Evolutionary conservation across 345 rosid species (phyloP).

Genomic region (Acer saccharum): DNA sequence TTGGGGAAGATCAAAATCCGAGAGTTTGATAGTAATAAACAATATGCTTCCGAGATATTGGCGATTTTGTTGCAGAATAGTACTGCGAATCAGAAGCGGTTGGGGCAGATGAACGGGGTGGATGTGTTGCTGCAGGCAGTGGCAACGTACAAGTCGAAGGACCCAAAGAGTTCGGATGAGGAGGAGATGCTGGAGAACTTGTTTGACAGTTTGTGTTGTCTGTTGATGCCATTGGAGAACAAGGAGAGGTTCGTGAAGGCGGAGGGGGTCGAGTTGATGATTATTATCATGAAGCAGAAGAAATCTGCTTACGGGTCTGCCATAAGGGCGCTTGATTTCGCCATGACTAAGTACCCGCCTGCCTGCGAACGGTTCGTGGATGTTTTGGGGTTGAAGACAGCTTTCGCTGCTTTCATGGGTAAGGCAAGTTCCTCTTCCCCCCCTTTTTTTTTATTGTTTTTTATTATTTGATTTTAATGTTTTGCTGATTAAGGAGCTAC

Average conservation of each 20-base stretch:
- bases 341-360: conserved; percentile 96
- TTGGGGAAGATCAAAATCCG: conserved; percentile 74
- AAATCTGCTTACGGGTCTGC: conserved; percentile 95
- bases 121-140: conserved; percentile 92
- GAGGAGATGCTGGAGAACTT: conserved; percentile 98
- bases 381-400: conserved; percentile 93
- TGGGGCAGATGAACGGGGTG: conserved; percentile 97
- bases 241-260: conserved; percentile 97
- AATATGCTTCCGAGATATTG: conserved; percentile 90
- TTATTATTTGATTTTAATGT: no score
- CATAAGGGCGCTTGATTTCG: conserved; percentile 86
- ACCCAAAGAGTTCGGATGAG: conserved; percentile 86
- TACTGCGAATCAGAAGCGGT: conserved; percentile 76
- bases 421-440: conserved; percentile 73
- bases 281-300: conserved; percentile 98
- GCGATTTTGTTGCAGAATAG: conserved; percentile 89
- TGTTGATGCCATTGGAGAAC: conserved; percentile 97
- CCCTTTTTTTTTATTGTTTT: conserved; percentile 1
- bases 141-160: conserved; percentile 89
- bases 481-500: no score
- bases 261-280: conserved; percentile 98
- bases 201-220: conserved; percentile 83
- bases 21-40: conserved; percentile 90
- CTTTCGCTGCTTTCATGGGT: conserved; percentile 99
- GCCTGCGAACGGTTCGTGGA: conserved; percentile 96